phyloP scores from a whole-genome alignment of 192 early-diverging fungal genomes.

The Entomortierella parvispora region DNA sequence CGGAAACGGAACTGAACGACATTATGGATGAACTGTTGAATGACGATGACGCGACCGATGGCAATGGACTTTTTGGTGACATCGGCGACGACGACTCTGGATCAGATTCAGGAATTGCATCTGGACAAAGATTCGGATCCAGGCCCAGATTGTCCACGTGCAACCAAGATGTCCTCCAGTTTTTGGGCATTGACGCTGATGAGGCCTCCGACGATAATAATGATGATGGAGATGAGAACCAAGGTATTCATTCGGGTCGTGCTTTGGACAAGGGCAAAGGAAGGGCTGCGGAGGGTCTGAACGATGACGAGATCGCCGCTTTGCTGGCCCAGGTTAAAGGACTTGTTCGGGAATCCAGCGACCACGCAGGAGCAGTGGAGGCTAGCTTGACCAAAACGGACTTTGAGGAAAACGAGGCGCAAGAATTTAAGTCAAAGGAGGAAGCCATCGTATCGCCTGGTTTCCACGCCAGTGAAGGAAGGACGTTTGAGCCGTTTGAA shows the following conservation, averaged over 20 bases:
- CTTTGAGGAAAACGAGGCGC: constrained; percentile 1
- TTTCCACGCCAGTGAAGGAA: neutral
- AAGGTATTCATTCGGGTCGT: neutral
- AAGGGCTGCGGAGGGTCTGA: constrained; percentile 8
- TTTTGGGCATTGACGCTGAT: constrained; percentile 34
- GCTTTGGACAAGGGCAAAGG: constrained; percentile 17
- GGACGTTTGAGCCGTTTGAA: constrained; percentile 28
- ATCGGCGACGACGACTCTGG: constrained; percentile 8
- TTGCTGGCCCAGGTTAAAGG: constrained; percentile 42
- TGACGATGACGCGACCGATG: constrained; percentile 23
- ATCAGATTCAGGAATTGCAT: neutral
- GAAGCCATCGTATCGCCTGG: neutral
- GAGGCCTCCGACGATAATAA: constrained; percentile 21
- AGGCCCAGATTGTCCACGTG: neutral
- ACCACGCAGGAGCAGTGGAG: constrained; percentile 5
- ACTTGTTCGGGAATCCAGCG: constrained; percentile 35
- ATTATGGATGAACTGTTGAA: constrained; percentile 46
- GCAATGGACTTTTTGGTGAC: constrained; percentile 24
- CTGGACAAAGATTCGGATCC: neutral
- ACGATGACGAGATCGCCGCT: constrained; percentile 17
- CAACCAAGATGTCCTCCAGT: constrained; percentile 16
- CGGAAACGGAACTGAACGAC: constrained; percentile 35
- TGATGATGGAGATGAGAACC: constrained; percentile 6
- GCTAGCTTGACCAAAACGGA: neutral
- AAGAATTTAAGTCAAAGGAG: neutral